phyloP scores from a whole-genome alignment of 2,329 filamentous ascomycete genomes.

The Neoascochyta sp. region DNA sequence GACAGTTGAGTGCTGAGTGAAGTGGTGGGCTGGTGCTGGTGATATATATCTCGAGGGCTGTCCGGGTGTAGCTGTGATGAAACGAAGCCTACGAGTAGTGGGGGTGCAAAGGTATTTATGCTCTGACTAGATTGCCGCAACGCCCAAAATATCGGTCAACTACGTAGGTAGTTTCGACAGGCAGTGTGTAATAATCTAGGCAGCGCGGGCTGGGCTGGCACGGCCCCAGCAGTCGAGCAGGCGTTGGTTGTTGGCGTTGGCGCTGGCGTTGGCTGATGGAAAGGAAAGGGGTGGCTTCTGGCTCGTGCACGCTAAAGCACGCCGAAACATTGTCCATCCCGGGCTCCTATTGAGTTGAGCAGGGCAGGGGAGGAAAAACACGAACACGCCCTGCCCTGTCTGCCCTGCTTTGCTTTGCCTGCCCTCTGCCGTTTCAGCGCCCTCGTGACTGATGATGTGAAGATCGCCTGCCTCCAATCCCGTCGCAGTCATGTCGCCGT shows the following conservation, averaged over 20 bases:
- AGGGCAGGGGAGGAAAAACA: conserved; percentile 36
- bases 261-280: conserved; percentile 38
- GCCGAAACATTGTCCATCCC: conserved; percentile 39
- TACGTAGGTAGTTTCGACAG: conserved; percentile 40
- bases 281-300: conserved; percentile 40
- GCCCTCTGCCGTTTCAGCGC: conserved; percentile 42
- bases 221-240: conserved; percentile 41
- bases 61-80: conserved; percentile 32
- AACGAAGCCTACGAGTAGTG: conserved; percentile 27
- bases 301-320: conserved; percentile 37
- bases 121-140: conserved; percentile 35
- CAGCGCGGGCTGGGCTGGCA: conserved; percentile 32
- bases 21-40: conserved; percentile 5
- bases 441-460: conserved; percentile 38
- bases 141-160: conserved; percentile 40
- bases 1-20: conserved; percentile 8
- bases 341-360: conserved; percentile 29
- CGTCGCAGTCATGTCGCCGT: conserved; percentile 23
- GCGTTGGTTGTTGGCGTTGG: too few relatives aligned
- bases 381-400: conserved; percentile 30
- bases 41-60: conserved; percentile 15
- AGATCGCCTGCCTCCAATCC: conserved; percentile 37
- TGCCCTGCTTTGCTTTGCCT: too few relatives aligned
- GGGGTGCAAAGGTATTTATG: conserved; percentile 40
- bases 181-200: conserved; percentile 40